These are phyloP conservation scores for Spathaspora sp. DNA, from an alignment of 805 yeast species.

Conservation along the genomic window DNA sequence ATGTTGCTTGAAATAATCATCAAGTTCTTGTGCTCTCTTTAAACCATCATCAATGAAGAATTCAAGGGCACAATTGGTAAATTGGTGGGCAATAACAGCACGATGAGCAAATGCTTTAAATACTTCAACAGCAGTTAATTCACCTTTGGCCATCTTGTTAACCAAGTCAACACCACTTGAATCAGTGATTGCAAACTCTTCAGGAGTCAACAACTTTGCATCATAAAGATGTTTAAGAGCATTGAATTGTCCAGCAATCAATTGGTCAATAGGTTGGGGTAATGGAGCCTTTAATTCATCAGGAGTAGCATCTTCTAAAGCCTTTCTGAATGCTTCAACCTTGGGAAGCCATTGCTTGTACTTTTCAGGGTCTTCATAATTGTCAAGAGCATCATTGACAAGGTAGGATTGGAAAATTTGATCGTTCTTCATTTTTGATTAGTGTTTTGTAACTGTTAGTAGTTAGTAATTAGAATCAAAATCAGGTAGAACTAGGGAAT, in stretches of 20 bases:
- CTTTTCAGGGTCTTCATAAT: constrained; percentile 39
- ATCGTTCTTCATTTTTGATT: too few species aligned
- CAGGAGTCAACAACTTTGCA: constrained; percentile 28
- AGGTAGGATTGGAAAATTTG: constrained; percentile 14
- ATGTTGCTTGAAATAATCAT: constrained; percentile 41
- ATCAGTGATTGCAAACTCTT: constrained; percentile 38
- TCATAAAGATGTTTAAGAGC: constrained; percentile 33
- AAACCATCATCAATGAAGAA: constrained; percentile 58
- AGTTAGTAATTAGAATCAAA: too few species aligned
- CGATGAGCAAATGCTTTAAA: constrained; percentile 41
- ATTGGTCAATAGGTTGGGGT: constrained; percentile 29
- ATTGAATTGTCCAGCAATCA: constrained; percentile 31
- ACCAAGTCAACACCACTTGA: constrained; percentile 24
- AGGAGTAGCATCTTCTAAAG: constrained; percentile 24
- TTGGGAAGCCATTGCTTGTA: constrained; percentile 45
- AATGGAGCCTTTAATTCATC: constrained; percentile 28
- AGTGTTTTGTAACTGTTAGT: too few species aligned
- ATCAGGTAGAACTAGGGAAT: too few species aligned
- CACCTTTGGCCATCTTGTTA: constrained; percentile 28
- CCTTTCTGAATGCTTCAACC: constrained; percentile 35
- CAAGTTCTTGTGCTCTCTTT: constrained; percentile 51
- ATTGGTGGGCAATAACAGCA: constrained; percentile 40
- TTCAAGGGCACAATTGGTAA: constrained; percentile 42
- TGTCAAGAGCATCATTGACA: constrained; percentile 25
- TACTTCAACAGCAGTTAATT: constrained; percentile 33